Evolutionary conservation across 1,284 basidiomycete genomes (phyloP).

Genomic region (Grifola frondosa): DNA sequence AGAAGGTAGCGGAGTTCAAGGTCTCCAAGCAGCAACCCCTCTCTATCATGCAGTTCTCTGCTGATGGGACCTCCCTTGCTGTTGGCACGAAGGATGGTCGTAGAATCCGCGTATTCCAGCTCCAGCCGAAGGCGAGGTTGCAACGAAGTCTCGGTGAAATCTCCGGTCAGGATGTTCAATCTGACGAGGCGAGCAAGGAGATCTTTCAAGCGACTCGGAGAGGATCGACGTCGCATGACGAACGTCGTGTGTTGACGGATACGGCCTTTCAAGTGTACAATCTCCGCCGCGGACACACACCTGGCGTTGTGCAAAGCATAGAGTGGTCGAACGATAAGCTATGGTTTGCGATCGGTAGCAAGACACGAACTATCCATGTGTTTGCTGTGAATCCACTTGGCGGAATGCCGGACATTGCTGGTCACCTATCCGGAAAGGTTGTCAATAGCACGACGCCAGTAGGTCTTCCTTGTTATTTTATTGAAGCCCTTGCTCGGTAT

Average conservation of each 20-base stretch:
- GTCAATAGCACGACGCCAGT: slow-evolving; percentile 55
- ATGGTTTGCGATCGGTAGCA: slow-evolving; percentile 71
- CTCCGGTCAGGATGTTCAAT: not conserved
- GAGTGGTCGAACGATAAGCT: slow-evolving; percentile 62
- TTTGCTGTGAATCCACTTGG: slow-evolving; percentile 79
- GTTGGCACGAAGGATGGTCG: slow-evolving; percentile 63
- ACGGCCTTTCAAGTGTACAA: slow-evolving; percentile 66
- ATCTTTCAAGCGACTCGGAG: not conserved
- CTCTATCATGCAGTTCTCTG: slow-evolving; percentile 54
- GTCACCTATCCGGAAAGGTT: slow-evolving; percentile 61
- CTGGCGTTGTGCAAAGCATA: slow-evolving; percentile 60
- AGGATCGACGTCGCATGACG: not conserved
- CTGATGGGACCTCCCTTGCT: slow-evolving; percentile 57
- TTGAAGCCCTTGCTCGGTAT: no score
- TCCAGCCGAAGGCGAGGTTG: slow-evolving; percentile 46
- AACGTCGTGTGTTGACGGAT: no score
- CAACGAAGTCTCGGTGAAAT: no score
- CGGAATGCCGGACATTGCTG: slow-evolving; percentile 62
- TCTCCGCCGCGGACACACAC: slow-evolving; percentile 70
- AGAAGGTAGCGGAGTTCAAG: slow-evolving; percentile 46
- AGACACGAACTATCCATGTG: slow-evolving; percentile 66
- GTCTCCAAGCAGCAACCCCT: slow-evolving; percentile 50
- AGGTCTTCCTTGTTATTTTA: slow-evolving; percentile 21
- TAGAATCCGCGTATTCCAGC: slow-evolving; percentile 53
- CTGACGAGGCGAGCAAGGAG: slow-evolving; percentile 1